Percentiles rank a stretch among this genome's conserved stretches.
phyloP scores from a whole-genome alignment of 129 eudicot genomes.

The Heracleum sosnowskyi region DNA sequence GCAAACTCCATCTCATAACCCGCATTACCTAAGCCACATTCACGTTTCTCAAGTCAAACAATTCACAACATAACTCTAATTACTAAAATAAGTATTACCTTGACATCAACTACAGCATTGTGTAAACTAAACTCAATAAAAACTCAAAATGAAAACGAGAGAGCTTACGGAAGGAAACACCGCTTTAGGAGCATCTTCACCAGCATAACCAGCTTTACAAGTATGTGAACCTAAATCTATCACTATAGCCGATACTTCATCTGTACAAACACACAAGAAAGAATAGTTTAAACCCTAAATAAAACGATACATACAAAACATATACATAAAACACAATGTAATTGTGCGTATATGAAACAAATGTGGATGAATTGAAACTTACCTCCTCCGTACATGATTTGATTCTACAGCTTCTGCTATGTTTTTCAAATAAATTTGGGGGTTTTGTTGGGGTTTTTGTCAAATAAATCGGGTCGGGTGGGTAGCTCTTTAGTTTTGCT shows the following conservation, averaged over 20 bases:
- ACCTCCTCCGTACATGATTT: conserved; percentile 14
- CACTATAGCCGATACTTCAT: conserved; percentile 95
- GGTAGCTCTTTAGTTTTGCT: not conserved
- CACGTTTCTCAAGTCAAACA: not conserved
- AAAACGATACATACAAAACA: not conserved
- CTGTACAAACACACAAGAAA: conserved; percentile 35
- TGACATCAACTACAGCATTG: too few relatives aligned
- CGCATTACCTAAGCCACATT: not conserved
- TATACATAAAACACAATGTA: not conserved
- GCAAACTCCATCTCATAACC: not conserved
- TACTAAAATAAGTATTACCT: not conserved
- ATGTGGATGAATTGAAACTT: not conserved
- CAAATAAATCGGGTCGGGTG: not conserved
- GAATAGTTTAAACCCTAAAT: not conserved
- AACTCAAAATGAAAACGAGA: not conserved
- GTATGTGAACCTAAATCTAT: conserved; percentile 90
- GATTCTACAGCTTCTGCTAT: not conserved
- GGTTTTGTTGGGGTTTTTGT: conserved; percentile 3
- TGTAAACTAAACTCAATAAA: not conserved
- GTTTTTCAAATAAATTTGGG: not conserved
- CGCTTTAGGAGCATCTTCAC: conserved; percentile 97
- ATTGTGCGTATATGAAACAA: not conserved
- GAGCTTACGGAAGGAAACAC: conserved; percentile 80
- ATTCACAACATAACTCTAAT: not conserved
- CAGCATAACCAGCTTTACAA: conserved; percentile 98